phyloP scores from a whole-genome alignment of 2,329 filamentous ascomycete genomes.

The Epichloe coenophiala region DNA sequence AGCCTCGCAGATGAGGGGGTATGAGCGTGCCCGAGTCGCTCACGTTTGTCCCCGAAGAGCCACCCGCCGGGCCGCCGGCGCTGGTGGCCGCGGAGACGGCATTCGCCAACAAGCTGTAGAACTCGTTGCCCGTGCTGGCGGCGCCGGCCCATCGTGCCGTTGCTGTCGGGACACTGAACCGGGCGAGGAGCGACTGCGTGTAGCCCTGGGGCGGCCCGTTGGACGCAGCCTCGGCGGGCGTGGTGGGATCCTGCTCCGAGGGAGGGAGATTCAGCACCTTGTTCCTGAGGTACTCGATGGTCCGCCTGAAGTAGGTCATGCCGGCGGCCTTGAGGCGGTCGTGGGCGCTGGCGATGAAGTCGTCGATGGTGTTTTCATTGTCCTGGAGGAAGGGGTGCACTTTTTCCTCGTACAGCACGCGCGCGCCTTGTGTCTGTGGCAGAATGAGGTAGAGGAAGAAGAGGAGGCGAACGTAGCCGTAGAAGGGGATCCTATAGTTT shows the following conservation, averaged over 20 bases:
- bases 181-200: conserved; percentile 67
- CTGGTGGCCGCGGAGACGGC: conserved; percentile 53
- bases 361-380: conserved; percentile 81
- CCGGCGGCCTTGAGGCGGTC: conserved; percentile 66
- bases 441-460: conserved; percentile 90
- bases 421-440: conserved; percentile 92
- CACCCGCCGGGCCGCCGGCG: conserved; percentile 20
- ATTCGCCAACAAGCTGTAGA: conserved; percentile 65
- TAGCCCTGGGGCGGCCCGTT: conserved; percentile 43
- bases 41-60: conserved; percentile 5
- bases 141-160: conserved; percentile 44
- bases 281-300: conserved; percentile 59
- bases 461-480: conserved; percentile 75
- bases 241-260: neutral
- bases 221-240: conserved; percentile 30
- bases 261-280: conserved; percentile 62
- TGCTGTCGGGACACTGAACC: conserved; percentile 78
- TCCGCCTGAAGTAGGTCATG: conserved; percentile 58
- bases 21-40: conserved; percentile 47
- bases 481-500: conserved; percentile 67
- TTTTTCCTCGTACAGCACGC: conserved; percentile 69
- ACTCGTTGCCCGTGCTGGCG: conserved; percentile 42
- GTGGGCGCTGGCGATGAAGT: conserved; percentile 72
- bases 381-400: conserved; percentile 78
- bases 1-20: conserved; percentile 51